A percentile compares a stretch with the other conserved stretches of the same genome.
Evolutionary conservation across 2,329 filamentous ascomycete genomes (phyloP).

Genomic region (Lachnellula suecica): DNA sequence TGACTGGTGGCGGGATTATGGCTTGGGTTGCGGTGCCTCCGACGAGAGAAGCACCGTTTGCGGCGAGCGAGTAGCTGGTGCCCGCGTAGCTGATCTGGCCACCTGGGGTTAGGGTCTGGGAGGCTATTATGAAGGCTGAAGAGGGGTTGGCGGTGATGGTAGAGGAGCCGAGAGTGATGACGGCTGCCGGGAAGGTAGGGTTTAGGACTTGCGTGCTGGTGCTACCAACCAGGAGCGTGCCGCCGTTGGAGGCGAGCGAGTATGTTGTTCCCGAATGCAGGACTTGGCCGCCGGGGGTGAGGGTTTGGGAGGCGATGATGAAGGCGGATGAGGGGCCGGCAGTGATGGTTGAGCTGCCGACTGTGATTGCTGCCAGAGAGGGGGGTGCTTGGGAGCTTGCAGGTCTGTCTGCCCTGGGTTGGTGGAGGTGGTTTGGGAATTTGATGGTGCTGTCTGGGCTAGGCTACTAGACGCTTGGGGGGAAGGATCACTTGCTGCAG

Average conservation of each 20-base stretch:
- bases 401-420: not conserved
- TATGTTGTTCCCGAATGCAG: not conserved
- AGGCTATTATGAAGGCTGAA: not conserved
- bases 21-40: not conserved
- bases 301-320: not conserved
- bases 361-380: slow-evolving; percentile 10
- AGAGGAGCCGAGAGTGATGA: not conserved
- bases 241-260: not conserved
- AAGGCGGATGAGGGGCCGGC: not conserved
- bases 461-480: not conserved
- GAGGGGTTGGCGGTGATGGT: not conserved
- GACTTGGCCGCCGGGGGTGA: not conserved
- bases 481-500: not conserved
- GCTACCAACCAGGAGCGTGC: not conserved
- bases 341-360: not conserved
- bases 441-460: not conserved
- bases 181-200: not conserved
- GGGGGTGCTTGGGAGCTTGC: not conserved
- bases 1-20: too few relatives aligned
- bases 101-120: slow-evolving; percentile 2
- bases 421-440: too few relatives aligned
- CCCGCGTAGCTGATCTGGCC: not conserved
- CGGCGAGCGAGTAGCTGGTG: not conserved
- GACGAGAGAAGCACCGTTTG: not conserved
- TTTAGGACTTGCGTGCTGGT: not conserved